Base-by-base conservation (phyloP, 768 basidiomycete species). In the Leccinum pellstonianum region DNA sequence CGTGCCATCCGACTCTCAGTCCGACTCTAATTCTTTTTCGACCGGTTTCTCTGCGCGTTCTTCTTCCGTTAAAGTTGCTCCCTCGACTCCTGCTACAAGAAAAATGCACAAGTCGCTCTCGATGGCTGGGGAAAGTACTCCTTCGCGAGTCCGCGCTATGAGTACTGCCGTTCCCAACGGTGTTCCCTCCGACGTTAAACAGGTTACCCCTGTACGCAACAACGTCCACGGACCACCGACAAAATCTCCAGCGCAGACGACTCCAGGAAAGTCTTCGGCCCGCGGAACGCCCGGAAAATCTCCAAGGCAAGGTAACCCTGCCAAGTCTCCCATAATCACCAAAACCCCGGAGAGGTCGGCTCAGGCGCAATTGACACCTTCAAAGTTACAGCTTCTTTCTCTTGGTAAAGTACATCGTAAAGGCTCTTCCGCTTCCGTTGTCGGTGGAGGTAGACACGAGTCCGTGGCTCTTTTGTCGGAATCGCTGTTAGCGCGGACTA, bases 61-160 rank as follows among this genome's bases (percentile, higher is more conserved):
- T 11, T 77, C 76, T 25, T 68, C 77, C 11, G 76, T 77, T 21
- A 77, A 72, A 57, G 62, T 79, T 15, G 76, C 78, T 4, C 75
- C 77, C 9, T 78, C 80, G 2, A 77, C 72, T 62, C 78, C 80
- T 19, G 65, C 54, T 70, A 76, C 59, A 62, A 70, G 43, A 61
- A 37, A 7, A 37, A 70, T 55, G 62, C 61, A 60, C 33, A 57
- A 73, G 14, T 66, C 71, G 3, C 64, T 71, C 6, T 75, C 76
- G 15, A 72, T 62, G 46, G 55, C 52, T 17, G 61, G 64, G 1
- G 58, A 59, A 21, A 60, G 9, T 1, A 55, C 62, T 3, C 62
- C 64, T 14, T 48, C 68, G 10, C 64, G 67, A 2, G 15, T 25
- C 0, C 66, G 69, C 46, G 58, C 65, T 2, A 63, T 62, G 62